Percentiles rank a stretch among this genome's conserved stretches.
phyloP scores from a whole-genome alignment of 352 stramenopile species.

The Elongisporangium anandrum region DNA sequence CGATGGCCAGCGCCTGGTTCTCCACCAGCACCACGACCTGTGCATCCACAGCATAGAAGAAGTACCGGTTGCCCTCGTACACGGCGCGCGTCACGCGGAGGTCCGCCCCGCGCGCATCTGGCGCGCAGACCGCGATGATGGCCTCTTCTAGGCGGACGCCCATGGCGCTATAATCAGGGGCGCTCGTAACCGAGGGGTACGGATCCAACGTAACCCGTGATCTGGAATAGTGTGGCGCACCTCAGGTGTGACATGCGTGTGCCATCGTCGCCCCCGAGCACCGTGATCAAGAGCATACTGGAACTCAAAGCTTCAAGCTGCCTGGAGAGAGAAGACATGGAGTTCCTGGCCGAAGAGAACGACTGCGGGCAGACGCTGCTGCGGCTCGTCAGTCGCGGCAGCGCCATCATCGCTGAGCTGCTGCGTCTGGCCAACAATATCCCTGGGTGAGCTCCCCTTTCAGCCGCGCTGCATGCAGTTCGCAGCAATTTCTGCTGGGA shows the following conservation, averaged over 20 bases:
- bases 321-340: conserved; percentile 31
- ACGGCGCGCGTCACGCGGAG: conserved; percentile 29
- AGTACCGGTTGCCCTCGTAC: conserved; percentile 51
- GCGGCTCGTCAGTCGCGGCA: conserved; percentile 87
- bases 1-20: conserved; percentile 12
- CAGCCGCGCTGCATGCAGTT: neutral
- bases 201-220: neutral
- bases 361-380: conserved; percentile 94
- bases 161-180: conserved; percentile 25
- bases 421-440: conserved; percentile 91
- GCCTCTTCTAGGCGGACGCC: conserved; percentile 43
- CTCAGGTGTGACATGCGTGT: neutral
- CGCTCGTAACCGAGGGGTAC: neutral
- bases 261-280: neutral
- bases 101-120: conserved; percentile 11
- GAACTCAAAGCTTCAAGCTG: neutral
- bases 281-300: neutral
- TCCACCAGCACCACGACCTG: conserved; percentile 63
- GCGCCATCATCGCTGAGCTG: conserved; percentile 91
- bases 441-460: conserved; percentile 40
- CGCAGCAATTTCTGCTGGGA: neutral
- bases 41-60: conserved; percentile 52
- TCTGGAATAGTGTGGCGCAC: neutral
- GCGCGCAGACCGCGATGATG: conserved; percentile 38
- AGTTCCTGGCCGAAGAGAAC: conserved; percentile 90